These are phyloP conservation scores for Udeniomyces megalosporus DNA, from an alignment of 768 basidiomycete genomes.

Conservation along the genomic window DNA sequence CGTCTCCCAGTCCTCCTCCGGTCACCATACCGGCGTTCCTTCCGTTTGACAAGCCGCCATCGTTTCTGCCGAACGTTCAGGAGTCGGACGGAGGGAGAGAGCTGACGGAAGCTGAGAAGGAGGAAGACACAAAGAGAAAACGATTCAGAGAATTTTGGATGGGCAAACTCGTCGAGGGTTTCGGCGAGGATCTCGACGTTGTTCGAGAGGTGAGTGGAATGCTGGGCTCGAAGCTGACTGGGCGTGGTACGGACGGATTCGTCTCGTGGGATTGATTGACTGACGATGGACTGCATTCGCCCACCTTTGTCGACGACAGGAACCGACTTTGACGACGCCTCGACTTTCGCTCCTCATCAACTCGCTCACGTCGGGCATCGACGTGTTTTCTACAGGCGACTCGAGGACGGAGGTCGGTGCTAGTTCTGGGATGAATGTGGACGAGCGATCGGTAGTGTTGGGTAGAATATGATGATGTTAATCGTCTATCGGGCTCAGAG, in stretches of 20 bases:
- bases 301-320: slow-evolving; percentile 26
- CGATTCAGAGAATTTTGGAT: slow-evolving; percentile 77
- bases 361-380: slow-evolving; percentile 31
- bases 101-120: slow-evolving; percentile 21
- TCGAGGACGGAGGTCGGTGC: neutral
- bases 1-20: slow-evolving; percentile 11
- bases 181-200: slow-evolving; percentile 66
- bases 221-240: too few relatives aligned
- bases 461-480: neutral
- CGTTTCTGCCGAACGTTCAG: neutral
- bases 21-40: slow-evolving; percentile 1
- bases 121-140: slow-evolving; percentile 44
- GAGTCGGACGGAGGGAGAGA: neutral
- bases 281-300: neutral
- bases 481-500: neutral
- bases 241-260: too few relatives aligned
- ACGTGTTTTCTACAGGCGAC: slow-evolving; percentile 9
- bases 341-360: slow-evolving; percentile 61
- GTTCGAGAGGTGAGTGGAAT: slow-evolving; percentile 62
- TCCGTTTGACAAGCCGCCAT: slow-evolving; percentile 4
- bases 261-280: neutral
- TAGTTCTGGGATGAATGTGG: neutral
- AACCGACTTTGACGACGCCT: slow-evolving; percentile 53
- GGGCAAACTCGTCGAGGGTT: slow-evolving; percentile 62
- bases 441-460: slow-evolving; percentile 9